Evolutionary conservation across 1,139 yeast species (phyloP).

Genomic region (Taiozyma onychis): DNA sequence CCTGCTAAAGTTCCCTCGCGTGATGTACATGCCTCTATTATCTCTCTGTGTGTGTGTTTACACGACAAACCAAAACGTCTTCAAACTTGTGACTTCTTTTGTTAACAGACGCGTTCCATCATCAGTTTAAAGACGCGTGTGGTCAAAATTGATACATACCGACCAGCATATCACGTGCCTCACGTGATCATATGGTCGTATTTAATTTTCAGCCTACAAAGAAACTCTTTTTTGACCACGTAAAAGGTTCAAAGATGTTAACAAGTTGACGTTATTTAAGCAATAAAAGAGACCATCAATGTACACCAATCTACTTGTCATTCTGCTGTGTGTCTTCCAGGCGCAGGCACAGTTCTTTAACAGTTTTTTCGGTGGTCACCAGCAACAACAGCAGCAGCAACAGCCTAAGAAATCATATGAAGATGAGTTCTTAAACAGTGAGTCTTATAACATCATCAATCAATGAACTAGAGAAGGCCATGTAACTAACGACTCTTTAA

Average conservation of each 20-base stretch:
- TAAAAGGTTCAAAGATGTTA: background rate
- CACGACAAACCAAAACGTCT: background rate
- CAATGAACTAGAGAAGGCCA: background rate
- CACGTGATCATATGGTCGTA: too few relatives aligned
- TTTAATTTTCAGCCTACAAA: too few relatives aligned
- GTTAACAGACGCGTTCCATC: too few relatives aligned
- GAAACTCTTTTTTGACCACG: background rate
- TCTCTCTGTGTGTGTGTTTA: background rate
- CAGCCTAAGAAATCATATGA: slow-evolving; percentile 29
- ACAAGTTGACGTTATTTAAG: background rate
- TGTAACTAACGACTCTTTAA: background rate
- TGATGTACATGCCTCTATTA: slow-evolving; percentile 47
- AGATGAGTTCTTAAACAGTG: slow-evolving; percentile 30
- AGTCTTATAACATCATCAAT: slow-evolving; percentile 2
- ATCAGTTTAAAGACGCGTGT: too few relatives aligned
- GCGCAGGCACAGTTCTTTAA: slow-evolving; percentile 24
- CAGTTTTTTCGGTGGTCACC: slow-evolving; percentile 27
- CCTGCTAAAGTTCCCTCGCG: slow-evolving; percentile 52
- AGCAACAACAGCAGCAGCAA: slow-evolving; percentile 32
- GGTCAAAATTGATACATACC: background rate
- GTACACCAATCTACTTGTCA: background rate
- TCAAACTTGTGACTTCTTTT: background rate
- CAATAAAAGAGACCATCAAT: background rate
- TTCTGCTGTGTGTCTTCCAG: background rate
- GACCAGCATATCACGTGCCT: background rate